Conservation (phyloP, 495 filamentous ascomycete species). For the Talaromyces nanjingensis region DNA sequence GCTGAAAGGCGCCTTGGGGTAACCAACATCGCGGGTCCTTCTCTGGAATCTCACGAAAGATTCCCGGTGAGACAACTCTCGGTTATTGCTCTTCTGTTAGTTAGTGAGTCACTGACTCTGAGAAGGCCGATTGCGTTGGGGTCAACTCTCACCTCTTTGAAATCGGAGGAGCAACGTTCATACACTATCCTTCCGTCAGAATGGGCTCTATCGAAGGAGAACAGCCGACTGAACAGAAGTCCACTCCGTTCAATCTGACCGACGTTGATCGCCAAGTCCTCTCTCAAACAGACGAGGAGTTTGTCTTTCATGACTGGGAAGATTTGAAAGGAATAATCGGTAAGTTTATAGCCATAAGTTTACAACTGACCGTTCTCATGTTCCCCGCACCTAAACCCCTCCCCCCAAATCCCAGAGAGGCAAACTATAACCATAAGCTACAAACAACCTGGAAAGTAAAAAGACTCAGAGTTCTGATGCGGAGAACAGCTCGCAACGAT, state of each 20-base stretch:
- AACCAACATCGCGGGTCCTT: neutral
- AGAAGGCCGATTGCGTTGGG: neutral
- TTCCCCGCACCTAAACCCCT: neutral
- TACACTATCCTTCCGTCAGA: neutral
- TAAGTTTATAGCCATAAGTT: slow-evolving; percentile 25
- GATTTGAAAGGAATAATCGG: slow-evolving; percentile 61
- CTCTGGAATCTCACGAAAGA: neutral
- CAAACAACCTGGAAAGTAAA: neutral
- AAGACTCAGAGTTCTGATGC: neutral
- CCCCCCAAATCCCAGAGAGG: too few relatives aligned
- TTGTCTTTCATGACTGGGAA: slow-evolving; percentile 59
- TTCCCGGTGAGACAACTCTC: neutral
- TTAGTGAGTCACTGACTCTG: neutral
- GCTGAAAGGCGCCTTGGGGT: neutral
- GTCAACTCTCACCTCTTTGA: neutral
- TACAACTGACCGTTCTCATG: neutral
- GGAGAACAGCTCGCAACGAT: slow-evolving; percentile 53
- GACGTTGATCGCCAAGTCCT: slow-evolving; percentile 59
- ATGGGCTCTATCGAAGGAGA: slow-evolving; percentile 7
- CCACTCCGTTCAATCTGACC: slow-evolving; percentile 54
- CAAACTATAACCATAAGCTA: too few relatives aligned
- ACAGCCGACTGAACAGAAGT: slow-evolving; percentile 10
- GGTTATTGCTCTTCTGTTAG: neutral
- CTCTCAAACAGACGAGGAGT: slow-evolving; percentile 64
- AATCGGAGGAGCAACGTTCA: neutral